Percentiles rank a stretch among this genome's conserved stretches.
Conservation (phyloP, 176 grass and related monocot genomes). For the Avena insularis region DNA sequence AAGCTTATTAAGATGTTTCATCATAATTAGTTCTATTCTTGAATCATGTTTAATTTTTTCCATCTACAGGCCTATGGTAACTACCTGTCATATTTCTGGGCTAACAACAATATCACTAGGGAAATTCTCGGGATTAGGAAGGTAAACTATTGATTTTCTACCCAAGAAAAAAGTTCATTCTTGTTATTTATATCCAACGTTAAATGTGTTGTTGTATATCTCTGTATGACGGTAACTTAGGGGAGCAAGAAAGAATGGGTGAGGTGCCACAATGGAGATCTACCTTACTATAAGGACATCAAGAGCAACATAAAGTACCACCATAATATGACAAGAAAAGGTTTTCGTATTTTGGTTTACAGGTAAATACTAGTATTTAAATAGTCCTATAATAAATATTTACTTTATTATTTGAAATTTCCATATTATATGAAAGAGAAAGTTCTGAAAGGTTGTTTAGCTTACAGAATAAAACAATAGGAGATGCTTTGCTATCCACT, state of each 20-base stretch:
- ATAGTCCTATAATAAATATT: too few species aligned
- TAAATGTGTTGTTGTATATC: neutral
- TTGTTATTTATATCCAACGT: neutral
- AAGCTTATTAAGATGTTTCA: neutral
- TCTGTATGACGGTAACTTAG: neutral
- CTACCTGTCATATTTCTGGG: conserved; percentile 28
- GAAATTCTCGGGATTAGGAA: conserved; percentile 20
- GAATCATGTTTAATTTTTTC: neutral
- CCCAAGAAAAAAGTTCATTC: neutral
- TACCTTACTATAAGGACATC: too few species aligned
- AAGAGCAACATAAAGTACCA: too few species aligned
- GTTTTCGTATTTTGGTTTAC: too few species aligned
- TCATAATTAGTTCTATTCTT: neutral
- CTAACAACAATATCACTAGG: conserved; percentile 1
- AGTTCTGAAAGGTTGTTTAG: too few species aligned
- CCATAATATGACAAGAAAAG: too few species aligned
- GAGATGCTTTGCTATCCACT: too few species aligned
- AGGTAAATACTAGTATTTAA: too few species aligned
- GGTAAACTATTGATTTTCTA: neutral
- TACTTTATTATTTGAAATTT: too few species aligned
- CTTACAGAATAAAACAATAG: too few species aligned
- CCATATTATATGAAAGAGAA: too few species aligned
- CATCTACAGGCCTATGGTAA: conserved; percentile 42
- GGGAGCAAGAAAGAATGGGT: conserved; percentile 2
- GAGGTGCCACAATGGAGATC: too few species aligned